These are phyloP conservation scores for Rhodofomes roseus DNA, from an alignment of 1,284 basidiomycete genomes.

Conservation along the genomic window DNA sequence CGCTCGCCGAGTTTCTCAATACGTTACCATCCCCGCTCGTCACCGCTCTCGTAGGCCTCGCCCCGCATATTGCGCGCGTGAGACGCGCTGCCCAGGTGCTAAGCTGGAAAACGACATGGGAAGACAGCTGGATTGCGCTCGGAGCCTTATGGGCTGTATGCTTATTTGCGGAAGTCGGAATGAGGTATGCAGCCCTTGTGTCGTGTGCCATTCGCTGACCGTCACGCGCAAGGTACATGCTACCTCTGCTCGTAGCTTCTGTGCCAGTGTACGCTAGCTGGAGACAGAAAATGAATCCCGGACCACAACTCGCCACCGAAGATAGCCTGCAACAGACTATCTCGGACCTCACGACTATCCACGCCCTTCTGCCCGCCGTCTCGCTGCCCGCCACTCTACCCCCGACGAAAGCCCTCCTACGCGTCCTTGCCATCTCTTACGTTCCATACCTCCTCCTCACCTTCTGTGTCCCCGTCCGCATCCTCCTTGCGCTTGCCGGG, in stretches of 20 bases:
- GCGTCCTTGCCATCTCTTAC: conserved; percentile 47
- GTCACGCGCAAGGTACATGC: conserved; percentile 35
- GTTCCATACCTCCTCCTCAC: conserved; percentile 59
- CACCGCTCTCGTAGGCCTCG: conserved; percentile 53
- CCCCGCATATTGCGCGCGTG: conserved; percentile 46
- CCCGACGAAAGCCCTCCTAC: conserved; percentile 35
- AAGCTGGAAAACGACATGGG: conserved; percentile 60
- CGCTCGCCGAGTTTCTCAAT: conserved; percentile 48
- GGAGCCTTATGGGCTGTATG: conserved; percentile 78
- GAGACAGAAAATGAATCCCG: conserved; percentile 20
- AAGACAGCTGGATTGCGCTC: conserved; percentile 67
- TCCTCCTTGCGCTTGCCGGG: conserved; percentile 57
- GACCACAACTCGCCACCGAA: conserved; percentile 50
- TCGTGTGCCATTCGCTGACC: conserved; percentile 10
- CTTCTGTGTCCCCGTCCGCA: conserved; percentile 50
- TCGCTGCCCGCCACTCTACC: conserved; percentile 22
- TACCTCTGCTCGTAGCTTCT: conserved; percentile 38
- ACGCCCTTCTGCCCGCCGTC: conserved; percentile 42
- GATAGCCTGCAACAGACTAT: conserved; percentile 54
- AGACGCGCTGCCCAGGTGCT: conserved; percentile 51
- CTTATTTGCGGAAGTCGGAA: conserved; percentile 50
- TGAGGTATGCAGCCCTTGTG: conserved; percentile 44
- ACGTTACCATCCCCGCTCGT: conserved; percentile 59
- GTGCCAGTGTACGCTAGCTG: conserved; percentile 30
- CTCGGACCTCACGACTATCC: conserved; percentile 53